Percentiles rank a stretch among this genome's conserved stretches.
Evolutionary conservation across 2,329 filamentous ascomycete species (phyloP).

Genomic region (Clonostachys solani): DNA sequence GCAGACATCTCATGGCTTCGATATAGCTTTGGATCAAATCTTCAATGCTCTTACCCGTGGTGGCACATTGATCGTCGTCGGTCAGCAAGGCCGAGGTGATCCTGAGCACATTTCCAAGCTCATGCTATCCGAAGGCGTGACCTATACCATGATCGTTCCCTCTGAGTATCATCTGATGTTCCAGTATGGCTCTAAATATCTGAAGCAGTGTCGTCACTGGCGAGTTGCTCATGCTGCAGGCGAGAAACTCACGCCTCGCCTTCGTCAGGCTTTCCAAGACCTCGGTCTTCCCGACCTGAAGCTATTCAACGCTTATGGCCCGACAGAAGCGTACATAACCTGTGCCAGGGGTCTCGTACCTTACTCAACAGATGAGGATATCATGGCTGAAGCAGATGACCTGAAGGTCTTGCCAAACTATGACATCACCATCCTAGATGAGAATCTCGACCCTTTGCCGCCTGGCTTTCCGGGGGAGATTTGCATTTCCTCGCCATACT

Average conservation of each 20-base stretch:
- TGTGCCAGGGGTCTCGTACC: no score
- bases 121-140: slow-evolving; percentile 19
- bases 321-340: slow-evolving; percentile 15
- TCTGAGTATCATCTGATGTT: slow-evolving; percentile 31
- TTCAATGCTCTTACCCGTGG: slow-evolving; percentile 24
- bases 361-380: no score
- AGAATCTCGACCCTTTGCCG: slow-evolving; percentile 8
- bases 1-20: slow-evolving; percentile 30
- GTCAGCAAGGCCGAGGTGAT: slow-evolving; percentile 19
- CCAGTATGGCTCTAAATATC: slow-evolving; percentile 6
- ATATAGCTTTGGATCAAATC: slow-evolving; percentile 27
- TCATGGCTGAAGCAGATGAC: no score
- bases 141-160: slow-evolving; percentile 27
- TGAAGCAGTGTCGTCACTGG: slow-evolving; percentile 5
- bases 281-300: slow-evolving; percentile 1
- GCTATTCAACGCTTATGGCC: slow-evolving; percentile 20
- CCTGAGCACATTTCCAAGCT: slow-evolving; percentile 22
- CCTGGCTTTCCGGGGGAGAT: slow-evolving; percentile 4
- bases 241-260: slow-evolving; percentile 13
- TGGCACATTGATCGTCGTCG: slow-evolving; percentile 24
- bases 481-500: not conserved
- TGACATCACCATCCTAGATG: slow-evolving; percentile 32
- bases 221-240: slow-evolving; percentile 9
- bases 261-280: slow-evolving; percentile 6
- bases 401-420: slow-evolving; percentile 20